phyloP scores from a whole-genome alignment of 768 basidiomycete species.

The Lactifluus rugatus region DNA sequence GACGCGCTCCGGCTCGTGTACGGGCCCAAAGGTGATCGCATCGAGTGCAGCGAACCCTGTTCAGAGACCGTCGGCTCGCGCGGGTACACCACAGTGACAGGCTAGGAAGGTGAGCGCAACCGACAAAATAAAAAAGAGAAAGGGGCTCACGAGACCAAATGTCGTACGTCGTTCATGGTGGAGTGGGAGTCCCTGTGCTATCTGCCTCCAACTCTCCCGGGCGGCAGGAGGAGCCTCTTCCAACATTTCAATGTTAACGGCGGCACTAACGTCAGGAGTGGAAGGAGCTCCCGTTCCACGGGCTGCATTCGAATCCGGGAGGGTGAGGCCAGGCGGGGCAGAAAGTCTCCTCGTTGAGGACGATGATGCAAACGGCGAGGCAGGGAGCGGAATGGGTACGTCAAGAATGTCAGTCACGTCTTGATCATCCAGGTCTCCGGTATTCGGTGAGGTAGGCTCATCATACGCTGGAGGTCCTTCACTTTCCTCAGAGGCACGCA shows the following conservation, averaged over 20 bases:
- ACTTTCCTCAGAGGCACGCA: background rate
- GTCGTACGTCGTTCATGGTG: conserved; percentile 38
- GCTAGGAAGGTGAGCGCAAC: background rate
- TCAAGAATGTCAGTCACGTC: conserved; percentile 41
- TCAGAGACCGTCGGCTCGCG: conserved; percentile 42
- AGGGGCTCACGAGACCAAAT: conserved; percentile 49
- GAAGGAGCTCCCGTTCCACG: conserved; percentile 24
- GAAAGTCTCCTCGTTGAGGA: conserved; percentile 24
- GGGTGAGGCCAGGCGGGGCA: conserved; percentile 32
- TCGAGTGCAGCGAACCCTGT: conserved; percentile 55
- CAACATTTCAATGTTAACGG: conserved; percentile 45
- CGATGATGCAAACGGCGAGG: conserved; percentile 39
- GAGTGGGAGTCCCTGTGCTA: conserved; percentile 32
- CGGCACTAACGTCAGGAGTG: conserved; percentile 16
- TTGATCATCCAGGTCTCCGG: conserved; percentile 13
- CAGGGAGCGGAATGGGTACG: conserved; percentile 47
- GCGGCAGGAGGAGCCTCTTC: conserved; percentile 63
- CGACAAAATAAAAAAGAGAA: background rate
- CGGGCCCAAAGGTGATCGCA: conserved; percentile 47
- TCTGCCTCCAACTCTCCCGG: conserved; percentile 48
- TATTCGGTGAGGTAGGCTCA: background rate
- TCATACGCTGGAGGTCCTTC: conserved; percentile 11
- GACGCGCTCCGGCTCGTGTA: conserved; percentile 34
- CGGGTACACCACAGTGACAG: conserved; percentile 39
- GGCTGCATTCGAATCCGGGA: conserved; percentile 27